Conservation (phyloP, 2,329 filamentous ascomycete species). For the Mollisiaceae sp. region DNA sequence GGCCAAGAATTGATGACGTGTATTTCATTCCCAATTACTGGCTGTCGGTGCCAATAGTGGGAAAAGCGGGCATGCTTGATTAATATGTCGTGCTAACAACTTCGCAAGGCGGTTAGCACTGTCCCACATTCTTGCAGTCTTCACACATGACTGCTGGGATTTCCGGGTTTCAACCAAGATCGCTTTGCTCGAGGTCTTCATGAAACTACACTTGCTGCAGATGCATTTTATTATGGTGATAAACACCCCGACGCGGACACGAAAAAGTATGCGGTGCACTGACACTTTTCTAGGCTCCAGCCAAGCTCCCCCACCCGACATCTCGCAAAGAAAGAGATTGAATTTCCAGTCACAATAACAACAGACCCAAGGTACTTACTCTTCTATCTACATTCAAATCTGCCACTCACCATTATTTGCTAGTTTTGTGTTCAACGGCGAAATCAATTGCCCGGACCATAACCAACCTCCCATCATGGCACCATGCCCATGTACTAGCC, state of each 20-base stretch:
- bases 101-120: too few species aligned
- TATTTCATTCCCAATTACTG: too few species aligned
- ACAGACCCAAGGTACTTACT: too few species aligned
- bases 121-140: not conserved
- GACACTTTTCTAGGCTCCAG: constrained; percentile 3
- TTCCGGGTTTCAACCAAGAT: not conserved
- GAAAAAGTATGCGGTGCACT: not conserved
- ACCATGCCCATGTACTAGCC: too few species aligned
- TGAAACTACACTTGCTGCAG: not conserved
- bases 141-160: not conserved
- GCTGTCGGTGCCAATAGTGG: not conserved
- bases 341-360: too few species aligned
- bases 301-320: constrained; percentile 25
- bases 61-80: not conserved
- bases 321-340: too few species aligned
- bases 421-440: too few species aligned
- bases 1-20: not conserved
- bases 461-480: too few species aligned
- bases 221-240: not conserved
- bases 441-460: too few species aligned
- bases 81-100: not conserved
- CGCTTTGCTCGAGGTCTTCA: not conserved
- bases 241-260: not conserved
- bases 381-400: too few species aligned
- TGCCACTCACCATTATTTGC: too few species aligned